Conservation (phyloP, 306 rosid species). For the Vachellia collinsii region DNA sequence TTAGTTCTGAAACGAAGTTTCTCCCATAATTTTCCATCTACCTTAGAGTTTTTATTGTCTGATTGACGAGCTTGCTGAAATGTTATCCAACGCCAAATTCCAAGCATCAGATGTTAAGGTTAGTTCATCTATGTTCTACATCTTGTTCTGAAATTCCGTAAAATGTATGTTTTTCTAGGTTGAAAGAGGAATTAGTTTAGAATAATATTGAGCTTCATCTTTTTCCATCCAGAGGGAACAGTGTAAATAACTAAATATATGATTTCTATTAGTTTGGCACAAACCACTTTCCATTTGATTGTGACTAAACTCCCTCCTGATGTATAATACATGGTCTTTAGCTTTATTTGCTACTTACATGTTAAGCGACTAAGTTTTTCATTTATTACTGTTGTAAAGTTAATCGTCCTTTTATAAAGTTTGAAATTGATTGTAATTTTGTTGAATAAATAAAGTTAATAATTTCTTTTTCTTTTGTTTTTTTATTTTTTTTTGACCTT, state of each 20-base stretch:
- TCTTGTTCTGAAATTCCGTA: background rate
- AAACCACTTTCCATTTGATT: background rate
- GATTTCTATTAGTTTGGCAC: background rate
- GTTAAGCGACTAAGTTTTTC: constrained; percentile 13
- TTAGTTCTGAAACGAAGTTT: constrained; percentile 13
- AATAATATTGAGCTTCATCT: background rate
- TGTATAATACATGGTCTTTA: background rate
- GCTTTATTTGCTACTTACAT: constrained; percentile 19
- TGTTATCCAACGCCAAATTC: constrained; percentile 48
- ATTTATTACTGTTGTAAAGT: background rate
- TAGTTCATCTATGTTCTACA: constrained; percentile 5
- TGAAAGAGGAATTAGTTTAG: background rate
- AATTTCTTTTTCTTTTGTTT: constrained; percentile 2
- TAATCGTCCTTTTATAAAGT: constrained; percentile 9
- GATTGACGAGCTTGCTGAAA: constrained; percentile 62
- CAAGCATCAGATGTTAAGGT: constrained; percentile 51
- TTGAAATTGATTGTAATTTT: background rate
- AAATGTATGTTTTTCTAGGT: background rate
- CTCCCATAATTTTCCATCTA: constrained; percentile 25
- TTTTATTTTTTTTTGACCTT: background rate
- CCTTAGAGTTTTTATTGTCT: constrained; percentile 66
- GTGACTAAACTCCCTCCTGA: background rate
- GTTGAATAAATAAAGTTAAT: background rate
- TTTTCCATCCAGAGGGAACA: background rate
- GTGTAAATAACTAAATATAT: no score